Base-by-base conservation (phyloP, 2,329 filamentous ascomycete genomes). In the Trichoderma harzianum region DNA sequence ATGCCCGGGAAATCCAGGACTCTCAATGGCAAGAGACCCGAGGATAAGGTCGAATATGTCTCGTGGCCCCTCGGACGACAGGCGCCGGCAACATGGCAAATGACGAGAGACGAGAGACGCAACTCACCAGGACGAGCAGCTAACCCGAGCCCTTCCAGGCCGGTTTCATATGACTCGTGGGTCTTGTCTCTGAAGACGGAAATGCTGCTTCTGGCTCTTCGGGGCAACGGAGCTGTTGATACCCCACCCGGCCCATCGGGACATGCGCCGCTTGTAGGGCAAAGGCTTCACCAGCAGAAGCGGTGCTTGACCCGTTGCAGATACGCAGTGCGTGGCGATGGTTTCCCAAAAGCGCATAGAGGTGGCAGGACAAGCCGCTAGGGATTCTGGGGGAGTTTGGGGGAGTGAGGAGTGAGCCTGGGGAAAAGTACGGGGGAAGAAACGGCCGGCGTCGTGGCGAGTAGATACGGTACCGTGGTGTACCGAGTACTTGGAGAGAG, bases 211-310 rank as follows among this genome's bases (percentile, higher is more conserved):
- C 43, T 66, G 63, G 58, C 58, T 57, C 65, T 61, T 72, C 71
- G 71, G 71, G 71, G 71, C 71, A 72, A 65, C 71, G 71, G 71
- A 72, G 71, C 51, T 58, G 55, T 43, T 43, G 60, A 21, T 61
- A 51, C 71, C 61, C 71, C 71, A 72, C 71, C 67, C 67, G 71
- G 67, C 21, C 67, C 67, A 69, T 69, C 67, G 67, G 67, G 57
- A 61, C 28, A 61, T 53, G 67, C 67, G 67, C 67, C 67, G 55
- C 67, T 69, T 18, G 57, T 53, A 69, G 39, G 67, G 67, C 57
- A 51, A 66, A 30, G 18, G 8, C 43, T 51, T 51, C 43, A 21
- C n/a, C 43, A 51, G 36, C 39, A 18, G 28, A 60, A 34, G 18
- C 11, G 57, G 28, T 60, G 57, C 57, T 60, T 60, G 28, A 7